Evolutionary conservation across 1,139 yeast genomes (phyloP).

Genomic region (Blastobotrys arbuscula): DNA sequence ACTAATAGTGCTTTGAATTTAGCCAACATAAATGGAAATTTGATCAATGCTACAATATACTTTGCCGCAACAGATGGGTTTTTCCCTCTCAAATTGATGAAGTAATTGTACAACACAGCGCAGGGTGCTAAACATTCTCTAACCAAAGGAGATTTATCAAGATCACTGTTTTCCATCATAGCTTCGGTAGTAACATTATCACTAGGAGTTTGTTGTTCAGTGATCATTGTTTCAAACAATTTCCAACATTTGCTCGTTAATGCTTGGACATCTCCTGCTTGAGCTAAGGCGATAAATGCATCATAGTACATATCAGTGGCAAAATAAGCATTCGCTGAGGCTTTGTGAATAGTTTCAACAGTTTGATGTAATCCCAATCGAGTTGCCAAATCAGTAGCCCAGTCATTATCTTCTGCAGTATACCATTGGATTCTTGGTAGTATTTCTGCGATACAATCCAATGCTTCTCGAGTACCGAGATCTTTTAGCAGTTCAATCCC

Average conservation of each 20-base stretch:
- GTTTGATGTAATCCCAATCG: slow-evolving; percentile 34
- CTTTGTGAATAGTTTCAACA: slow-evolving; percentile 18
- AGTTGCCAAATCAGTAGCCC: slow-evolving; percentile 61
- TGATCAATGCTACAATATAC: slow-evolving; percentile 48
- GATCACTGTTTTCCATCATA: slow-evolving; percentile 24
- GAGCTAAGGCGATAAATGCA: slow-evolving; percentile 62
- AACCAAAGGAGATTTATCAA: slow-evolving; percentile 45
- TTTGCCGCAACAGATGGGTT: slow-evolving; percentile 32
- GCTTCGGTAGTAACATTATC: slow-evolving; percentile 25
- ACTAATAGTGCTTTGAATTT: slow-evolving; percentile 41
- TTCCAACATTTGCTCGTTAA: slow-evolving; percentile 43
- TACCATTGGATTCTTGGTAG: slow-evolving; percentile 51
- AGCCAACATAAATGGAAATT: slow-evolving; percentile 61
- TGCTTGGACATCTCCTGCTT: slow-evolving; percentile 50
- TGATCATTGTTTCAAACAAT: slow-evolving; percentile 55
- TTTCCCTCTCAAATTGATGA: slow-evolving; percentile 31
- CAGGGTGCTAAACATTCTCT: slow-evolving; percentile 69
- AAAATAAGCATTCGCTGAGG: slow-evolving; percentile 22
- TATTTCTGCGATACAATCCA: slow-evolving; percentile 50
- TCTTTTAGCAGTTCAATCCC: slow-evolving; percentile 25
- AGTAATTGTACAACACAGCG: slow-evolving; percentile 55
- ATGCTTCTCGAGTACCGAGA: slow-evolving; percentile 28
- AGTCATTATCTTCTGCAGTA: slow-evolving; percentile 71
- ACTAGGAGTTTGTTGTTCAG: slow-evolving; percentile 38
- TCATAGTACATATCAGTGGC: slow-evolving; percentile 44